A percentile compares a stretch with the other conserved stretches of the same genome.
phyloP scores from a whole-genome alignment of 169 alveolate genomes.

The Plasmodium gaboni region DNA sequence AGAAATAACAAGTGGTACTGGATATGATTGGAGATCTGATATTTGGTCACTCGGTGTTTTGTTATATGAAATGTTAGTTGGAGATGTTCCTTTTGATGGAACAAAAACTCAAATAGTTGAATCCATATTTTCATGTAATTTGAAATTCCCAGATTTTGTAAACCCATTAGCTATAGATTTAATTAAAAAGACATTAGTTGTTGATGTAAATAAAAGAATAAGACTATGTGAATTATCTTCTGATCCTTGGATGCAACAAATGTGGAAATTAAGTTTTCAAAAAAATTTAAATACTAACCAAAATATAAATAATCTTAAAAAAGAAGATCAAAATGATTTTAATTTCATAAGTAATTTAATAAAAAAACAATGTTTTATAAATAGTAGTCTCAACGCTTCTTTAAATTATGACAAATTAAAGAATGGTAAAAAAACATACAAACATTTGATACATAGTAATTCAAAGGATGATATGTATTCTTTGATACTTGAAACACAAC shows the following conservation, averaged over 20 bases:
- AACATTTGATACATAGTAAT: not conserved
- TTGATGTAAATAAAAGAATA: slow-evolving; percentile 66
- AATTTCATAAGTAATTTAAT: slow-evolving; percentile 42
- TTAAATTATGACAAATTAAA: slow-evolving; percentile 12
- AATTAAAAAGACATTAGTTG: slow-evolving; percentile 63
- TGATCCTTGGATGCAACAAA: slow-evolving; percentile 77
- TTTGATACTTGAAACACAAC: slow-evolving; percentile 44
- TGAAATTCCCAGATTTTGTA: slow-evolving; percentile 56
- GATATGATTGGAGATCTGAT: slow-evolving; percentile 91
- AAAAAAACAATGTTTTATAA: slow-evolving; percentile 35
- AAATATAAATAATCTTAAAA: not conserved
- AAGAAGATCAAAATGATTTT: slow-evolving; percentile 34
- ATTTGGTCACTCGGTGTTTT: slow-evolving; percentile 94
- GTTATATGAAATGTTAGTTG: slow-evolving; percentile 92
- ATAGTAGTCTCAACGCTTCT: slow-evolving; percentile 57
- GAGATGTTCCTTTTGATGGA: slow-evolving; percentile 92
- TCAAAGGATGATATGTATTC: slow-evolving; percentile 18
- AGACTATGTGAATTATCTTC: slow-evolving; percentile 50
- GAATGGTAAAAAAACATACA: not conserved
- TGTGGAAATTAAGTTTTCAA: slow-evolving; percentile 72
- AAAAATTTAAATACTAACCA: slow-evolving; percentile 14
- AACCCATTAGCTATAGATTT: slow-evolving; percentile 69
- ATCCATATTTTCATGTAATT: slow-evolving; percentile 72
- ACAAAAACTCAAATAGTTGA: slow-evolving; percentile 60
- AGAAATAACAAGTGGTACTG: slow-evolving; percentile 90